phyloP scores from a whole-genome alignment of 2,329 filamentous ascomycete genomes.

The Dothiorella sarmentorum region DNA sequence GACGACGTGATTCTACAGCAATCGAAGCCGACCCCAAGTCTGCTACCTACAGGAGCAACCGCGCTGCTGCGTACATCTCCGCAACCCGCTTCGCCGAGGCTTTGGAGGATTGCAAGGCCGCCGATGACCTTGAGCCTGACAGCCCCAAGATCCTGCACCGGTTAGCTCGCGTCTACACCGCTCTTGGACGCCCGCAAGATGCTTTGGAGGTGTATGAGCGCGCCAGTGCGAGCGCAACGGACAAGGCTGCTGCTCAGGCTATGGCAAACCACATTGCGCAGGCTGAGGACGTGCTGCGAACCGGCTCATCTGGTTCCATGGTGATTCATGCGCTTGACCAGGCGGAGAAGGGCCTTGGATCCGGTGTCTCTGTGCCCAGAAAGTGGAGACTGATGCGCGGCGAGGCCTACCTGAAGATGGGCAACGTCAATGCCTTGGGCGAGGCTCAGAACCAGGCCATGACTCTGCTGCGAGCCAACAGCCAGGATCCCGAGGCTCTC shows the following conservation, averaged over 20 bases:
- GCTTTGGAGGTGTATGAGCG: conserved; percentile 77
- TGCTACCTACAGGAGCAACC: conserved; percentile 88
- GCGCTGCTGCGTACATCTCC: conserved; percentile 90
- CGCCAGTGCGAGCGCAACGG: conserved; percentile 80
- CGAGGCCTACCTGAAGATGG: conserved; percentile 90
- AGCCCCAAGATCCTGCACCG: conserved; percentile 87
- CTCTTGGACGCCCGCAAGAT: conserved; percentile 79
- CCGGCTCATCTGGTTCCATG: conserved; percentile 83
- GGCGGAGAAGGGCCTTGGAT: conserved; percentile 75
- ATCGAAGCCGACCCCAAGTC: conserved; percentile 83
- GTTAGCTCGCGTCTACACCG: conserved; percentile 85
- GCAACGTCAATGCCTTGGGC: conserved; percentile 79
- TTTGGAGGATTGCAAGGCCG: conserved; percentile 79
- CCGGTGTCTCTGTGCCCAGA: conserved; percentile 73
- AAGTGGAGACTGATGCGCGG: conserved; percentile 93
- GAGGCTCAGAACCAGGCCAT: conserved; percentile 94
- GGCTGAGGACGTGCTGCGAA: conserved; percentile 71
- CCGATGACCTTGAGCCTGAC: conserved; percentile 76
- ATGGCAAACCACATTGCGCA: conserved; percentile 81
- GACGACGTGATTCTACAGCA: conserved; percentile 53
- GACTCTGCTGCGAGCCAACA: conserved; percentile 78
- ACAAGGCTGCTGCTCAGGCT: conserved; percentile 74
- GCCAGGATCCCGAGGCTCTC: conserved; percentile 87
- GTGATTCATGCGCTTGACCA: conserved; percentile 86
- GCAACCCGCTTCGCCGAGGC: conserved; percentile 75